Conservation (phyloP, 805 yeast genomes). For the Suhomyces kilbournensis region DNA sequence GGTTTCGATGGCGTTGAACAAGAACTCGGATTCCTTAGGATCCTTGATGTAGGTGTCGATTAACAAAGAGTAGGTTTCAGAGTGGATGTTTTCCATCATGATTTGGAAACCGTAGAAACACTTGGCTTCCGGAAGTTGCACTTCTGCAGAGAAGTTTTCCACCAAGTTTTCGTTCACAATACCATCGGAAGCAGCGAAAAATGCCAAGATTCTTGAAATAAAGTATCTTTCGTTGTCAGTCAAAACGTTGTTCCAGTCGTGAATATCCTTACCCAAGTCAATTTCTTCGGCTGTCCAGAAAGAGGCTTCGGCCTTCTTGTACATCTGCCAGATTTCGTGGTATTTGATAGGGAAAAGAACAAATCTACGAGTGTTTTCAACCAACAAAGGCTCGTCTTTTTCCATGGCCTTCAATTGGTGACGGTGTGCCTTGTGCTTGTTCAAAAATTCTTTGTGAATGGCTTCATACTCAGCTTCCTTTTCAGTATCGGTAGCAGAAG, state of each 20-base stretch:
- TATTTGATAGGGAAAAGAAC: conserved; percentile 95
- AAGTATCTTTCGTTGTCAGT: conserved; percentile 91
- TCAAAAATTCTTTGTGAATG: conserved; percentile 56
- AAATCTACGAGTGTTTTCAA: conserved; percentile 82
- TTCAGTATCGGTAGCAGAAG: conserved; percentile 20
- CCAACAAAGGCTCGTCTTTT: conserved; percentile 83
- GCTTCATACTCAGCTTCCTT: conserved; percentile 27
- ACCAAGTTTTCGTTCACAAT: conserved; percentile 96
- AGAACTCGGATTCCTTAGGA: conserved; percentile 84
- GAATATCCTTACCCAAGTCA: conserved; percentile 85
- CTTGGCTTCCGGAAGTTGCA: conserved; percentile 95
- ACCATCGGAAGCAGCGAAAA: conserved; percentile 98
- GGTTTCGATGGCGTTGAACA: conserved; percentile 93
- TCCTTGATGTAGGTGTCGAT: conserved; percentile 96
- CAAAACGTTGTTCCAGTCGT: conserved; percentile 89
- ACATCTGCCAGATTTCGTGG: conserved; percentile 98
- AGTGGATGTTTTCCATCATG: conserved; percentile 99
- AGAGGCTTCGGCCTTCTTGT: conserved; percentile 98
- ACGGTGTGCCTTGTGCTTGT: conserved; percentile 66
- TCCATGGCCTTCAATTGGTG: conserved; percentile 70
- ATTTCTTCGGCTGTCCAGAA: conserved; percentile 99
- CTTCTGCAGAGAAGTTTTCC: conserved; percentile 96
- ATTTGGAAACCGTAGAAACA: conserved; percentile 99
- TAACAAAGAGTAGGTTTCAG: conserved; percentile 93
- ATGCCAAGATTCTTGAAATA: conserved; percentile 89